Conservation (phyloP, 768 basidiomycete genomes). For the Mycena rebaudengoi region DNA sequence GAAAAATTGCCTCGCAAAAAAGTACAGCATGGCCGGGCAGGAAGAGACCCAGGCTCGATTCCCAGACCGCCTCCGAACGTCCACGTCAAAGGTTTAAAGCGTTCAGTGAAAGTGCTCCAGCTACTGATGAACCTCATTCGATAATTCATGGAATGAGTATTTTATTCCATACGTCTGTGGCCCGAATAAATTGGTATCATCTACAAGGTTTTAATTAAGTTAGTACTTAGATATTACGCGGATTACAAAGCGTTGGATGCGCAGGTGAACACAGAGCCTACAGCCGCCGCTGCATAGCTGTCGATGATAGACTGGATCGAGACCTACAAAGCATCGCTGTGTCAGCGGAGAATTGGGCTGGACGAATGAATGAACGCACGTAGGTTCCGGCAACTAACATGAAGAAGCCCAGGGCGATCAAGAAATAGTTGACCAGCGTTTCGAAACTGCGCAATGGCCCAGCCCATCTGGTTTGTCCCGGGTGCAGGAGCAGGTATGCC, state of each 20-base stretch:
- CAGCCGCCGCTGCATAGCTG: constrained; percentile 37
- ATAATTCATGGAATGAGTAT: no score
- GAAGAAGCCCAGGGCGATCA: constrained; percentile 47
- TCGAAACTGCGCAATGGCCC: constrained; percentile 39
- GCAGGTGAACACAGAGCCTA: constrained; percentile 44
- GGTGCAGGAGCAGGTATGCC: constrained; percentile 50
- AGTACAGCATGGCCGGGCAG: no score
- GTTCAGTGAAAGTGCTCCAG: no score
- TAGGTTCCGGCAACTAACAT: constrained; percentile 50
- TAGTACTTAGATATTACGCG: no score
- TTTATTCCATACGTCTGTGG: no score
- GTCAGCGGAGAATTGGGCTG: constrained; percentile 22
- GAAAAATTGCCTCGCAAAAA: no score
- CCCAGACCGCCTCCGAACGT: no score
- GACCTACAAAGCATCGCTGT: constrained; percentile 30
- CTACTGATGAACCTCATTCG: no score
- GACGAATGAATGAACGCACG: constrained; percentile 41
- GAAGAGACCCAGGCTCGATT: no score
- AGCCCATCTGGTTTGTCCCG: constrained; percentile 44
- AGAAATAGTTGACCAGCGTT: constrained; percentile 47
- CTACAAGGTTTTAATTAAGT: no score
- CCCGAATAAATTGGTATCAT: no score
- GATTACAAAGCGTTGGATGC: constrained; percentile 40
- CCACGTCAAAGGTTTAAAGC: no score
- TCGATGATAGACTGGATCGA: constrained; percentile 48